Conservation (phyloP, 345 rosid species). For the Sonneratia alba region DNA sequence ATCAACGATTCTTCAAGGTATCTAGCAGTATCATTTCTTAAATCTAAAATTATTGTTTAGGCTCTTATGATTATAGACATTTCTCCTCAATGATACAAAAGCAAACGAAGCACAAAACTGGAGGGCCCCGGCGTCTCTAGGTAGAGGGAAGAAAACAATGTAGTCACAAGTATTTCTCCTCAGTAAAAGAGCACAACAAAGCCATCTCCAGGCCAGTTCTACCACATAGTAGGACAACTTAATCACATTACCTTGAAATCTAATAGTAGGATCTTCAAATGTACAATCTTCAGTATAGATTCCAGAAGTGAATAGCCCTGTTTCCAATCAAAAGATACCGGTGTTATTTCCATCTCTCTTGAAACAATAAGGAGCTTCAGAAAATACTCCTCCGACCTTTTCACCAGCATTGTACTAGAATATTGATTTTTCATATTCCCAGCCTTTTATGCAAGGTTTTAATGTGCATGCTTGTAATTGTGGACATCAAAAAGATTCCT, state of each 20-base stretch:
- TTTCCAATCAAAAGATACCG: neutral
- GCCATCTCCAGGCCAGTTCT: neutral
- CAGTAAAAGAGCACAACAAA: too few relatives aligned
- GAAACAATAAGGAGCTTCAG: neutral
- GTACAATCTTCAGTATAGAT: slow-evolving; percentile 62
- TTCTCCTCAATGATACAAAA: neutral
- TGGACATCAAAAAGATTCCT: too few relatives aligned
- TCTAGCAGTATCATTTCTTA: neutral
- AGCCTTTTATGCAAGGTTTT: neutral
- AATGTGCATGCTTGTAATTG: neutral
- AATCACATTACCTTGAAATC: slow-evolving; percentile 49
- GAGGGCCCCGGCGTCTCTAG: neutral
- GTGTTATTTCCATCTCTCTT: neutral
- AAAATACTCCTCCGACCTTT: neutral
- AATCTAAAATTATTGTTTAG: neutral
- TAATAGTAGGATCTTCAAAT: slow-evolving; percentile 90
- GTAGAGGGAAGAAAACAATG: neutral
- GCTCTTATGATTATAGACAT: too few relatives aligned
- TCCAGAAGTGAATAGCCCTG: slow-evolving; percentile 59
- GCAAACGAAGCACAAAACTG: neutral
- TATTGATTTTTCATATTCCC: neutral
- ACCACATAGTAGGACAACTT: neutral
- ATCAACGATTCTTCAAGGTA: too few relatives aligned
- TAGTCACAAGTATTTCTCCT: slow-evolving; percentile 3
- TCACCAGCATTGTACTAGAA: neutral